phyloP scores from a whole-genome alignment of 2,329 filamentous ascomycete genomes.

The Aureobasidium sp. region DNA sequence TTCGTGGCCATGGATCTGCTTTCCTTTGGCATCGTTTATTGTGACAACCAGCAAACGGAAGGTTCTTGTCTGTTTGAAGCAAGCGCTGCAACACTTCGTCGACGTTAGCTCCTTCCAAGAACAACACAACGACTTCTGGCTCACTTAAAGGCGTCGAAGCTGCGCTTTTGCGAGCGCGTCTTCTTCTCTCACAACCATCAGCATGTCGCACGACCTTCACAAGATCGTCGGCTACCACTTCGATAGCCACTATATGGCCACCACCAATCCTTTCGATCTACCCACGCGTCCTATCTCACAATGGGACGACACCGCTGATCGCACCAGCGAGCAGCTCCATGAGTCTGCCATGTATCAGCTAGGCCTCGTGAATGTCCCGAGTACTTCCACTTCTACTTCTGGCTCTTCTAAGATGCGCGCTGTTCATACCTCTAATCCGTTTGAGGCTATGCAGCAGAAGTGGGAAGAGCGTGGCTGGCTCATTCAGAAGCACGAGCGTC shows the following conservation, averaged over 20 bases:
- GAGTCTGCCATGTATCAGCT: neutral
- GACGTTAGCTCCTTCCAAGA: neutral
- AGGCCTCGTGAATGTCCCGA: neutral
- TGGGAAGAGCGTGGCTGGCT: neutral
- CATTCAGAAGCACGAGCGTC: constrained; percentile 8
- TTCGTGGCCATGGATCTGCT: neutral
- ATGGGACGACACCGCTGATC: neutral
- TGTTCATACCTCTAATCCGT: neutral
- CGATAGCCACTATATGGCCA: neutral
- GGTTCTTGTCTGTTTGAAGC: neutral
- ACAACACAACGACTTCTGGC: neutral
- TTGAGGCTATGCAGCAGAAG: neutral
- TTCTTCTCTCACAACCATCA: neutral
- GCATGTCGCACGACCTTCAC: neutral
- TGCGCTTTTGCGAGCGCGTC: neutral
- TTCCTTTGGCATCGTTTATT: neutral
- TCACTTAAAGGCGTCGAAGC: neutral
- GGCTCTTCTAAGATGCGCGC: neutral
- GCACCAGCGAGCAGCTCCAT: constrained; percentile 4
- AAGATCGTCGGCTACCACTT: neutral
- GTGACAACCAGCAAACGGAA: neutral
- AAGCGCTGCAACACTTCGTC: neutral
- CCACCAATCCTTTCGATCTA: neutral
- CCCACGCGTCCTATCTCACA: neutral
- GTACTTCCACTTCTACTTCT: neutral